Base-by-base conservation (phyloP, 768 basidiomycete genomes). In the Kwoniella sp. region DNA sequence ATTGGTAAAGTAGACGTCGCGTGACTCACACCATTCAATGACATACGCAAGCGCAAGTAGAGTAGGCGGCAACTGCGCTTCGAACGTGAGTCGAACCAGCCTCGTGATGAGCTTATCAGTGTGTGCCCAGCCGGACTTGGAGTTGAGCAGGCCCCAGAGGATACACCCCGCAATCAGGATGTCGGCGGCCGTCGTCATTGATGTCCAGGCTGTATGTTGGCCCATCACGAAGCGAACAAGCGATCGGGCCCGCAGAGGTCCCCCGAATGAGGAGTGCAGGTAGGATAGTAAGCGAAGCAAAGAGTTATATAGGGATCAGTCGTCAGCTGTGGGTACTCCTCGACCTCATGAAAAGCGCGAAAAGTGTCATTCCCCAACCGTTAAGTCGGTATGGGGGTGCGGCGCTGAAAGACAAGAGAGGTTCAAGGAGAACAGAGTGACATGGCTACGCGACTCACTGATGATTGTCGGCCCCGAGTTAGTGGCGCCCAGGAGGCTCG, bases 41-140 rank as follows among this genome's bases (percentile, higher is more conserved):
- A 72, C 60, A 61, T 72, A 72, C 23, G 55, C 55, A 37, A 68
- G 47, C 30, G 68, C 70, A 30, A 74, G 37, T 52, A 68, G 31
- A 26, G 68, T 66, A 30, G 70, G 68, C 4, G 71, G 71, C 25
- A 72, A 61, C 54, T 70, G 73, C 7, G 71, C 67, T 48, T 72
- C 70, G 26, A 73, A 53, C 23, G 69, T 73, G 58, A 72, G 58
- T 34, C 59, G 34, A 17, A 69, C 63, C 25, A 71, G 65, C 31
- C 58, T 28, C 37, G 59, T 63, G 51, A 69, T 66, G 37, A 71
- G 50, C 23, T 47, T 57, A 50, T 74, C 73, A 45, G 73, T 74
- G 22, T 69, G 64, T 3, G 65, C 50, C 73, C 73, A 74, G 5
- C 72, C 72, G 38, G 73, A 65, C 45, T 70, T 74, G 20, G 70